Evolutionary conservation across 2,329 filamentous ascomycete genomes (phyloP), one percentile per base, ranked within the genome.

Genomic region (Sordariomycetes sp.): DNA sequence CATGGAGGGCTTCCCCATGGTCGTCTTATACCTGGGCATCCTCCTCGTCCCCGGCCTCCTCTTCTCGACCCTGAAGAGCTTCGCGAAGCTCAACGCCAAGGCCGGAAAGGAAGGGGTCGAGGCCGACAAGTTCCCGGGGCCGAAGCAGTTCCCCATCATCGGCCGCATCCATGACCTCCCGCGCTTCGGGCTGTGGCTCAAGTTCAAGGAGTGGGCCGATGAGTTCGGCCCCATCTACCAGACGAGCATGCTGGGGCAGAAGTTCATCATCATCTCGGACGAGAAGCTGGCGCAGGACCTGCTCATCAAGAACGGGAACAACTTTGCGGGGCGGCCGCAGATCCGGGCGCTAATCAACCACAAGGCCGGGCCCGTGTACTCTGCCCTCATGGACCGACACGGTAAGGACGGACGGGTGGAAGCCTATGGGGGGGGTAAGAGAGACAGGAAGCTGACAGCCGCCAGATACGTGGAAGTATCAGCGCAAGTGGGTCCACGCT

Each of bases 401-500:
- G 74, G 75, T 78, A 63, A 64, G 72, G 18, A 43, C 3, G 12
- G 5, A n/a, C 4, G 37, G 37, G 18, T 8, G 22, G 5, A 22
- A 50, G 46, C n/a, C n/a, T n/a, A 50, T 8, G 22, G 7, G 46
- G 20, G 8, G 46, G 22, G 46, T 8, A 20, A 24, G 20, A 20
- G 20, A 22, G 46, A 22, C 11, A 24, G 32, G 25, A 8, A 25
- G 40, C 62, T 61, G 37, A 54, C 32, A 20, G 11, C 18, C 25
- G 28, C 1, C 58, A 78, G 76, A 79, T 28, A 73, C 65, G 50
- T 79, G 77, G 77, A 74, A 71, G 40, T 68, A 67, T 6, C 77
- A 79, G 62, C 72, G 77, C 24, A 79, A 78, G 66, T 79, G 76
- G 77, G 72, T 76, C 14, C 77, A 79, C 60, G 74, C 77, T 10